Base-by-base conservation (phyloP, 768 basidiomycete species). In the Chalciporus pseudorubinellus region DNA sequence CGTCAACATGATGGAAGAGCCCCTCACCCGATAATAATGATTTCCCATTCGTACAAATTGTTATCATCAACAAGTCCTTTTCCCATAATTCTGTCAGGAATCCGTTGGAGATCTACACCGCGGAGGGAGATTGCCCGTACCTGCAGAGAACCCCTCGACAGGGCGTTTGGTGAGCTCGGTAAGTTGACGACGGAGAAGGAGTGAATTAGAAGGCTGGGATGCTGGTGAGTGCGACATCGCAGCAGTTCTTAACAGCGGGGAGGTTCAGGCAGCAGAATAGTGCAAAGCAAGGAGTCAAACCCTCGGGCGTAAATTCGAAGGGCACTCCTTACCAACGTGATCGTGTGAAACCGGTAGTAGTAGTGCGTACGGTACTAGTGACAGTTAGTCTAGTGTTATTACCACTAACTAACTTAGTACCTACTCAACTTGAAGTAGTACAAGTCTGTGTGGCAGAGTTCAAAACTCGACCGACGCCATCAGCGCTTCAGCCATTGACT, bases 1-100 rank as follows among this genome's bases (percentile, higher is more conserved):
- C 47, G 44, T 22, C 41, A 45, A 46, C 14, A 44, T 44, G 49
- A 69, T 43, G 49, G 26, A 48, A 22, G 43, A 42, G 54, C 20
- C 42, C 72, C 83, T 52, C 57, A 95, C 92, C 93, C 92, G 65
- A 95, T 95, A 59, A 97, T 86, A 66, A 97, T 77, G 64, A 98
- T 80, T 59, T 97, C 94, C 97, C 97, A 99, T 74, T 98, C 95
- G 52, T 88, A 92, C 12, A 98, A 74, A 73, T 98, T 95, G 70
- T 84, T 80, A 52, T 98, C 95, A 68, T 98, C 93, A 41, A 94
- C 94, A 48, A 99, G 83, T 36, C 95, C 95, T 84, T 63, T 62
- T 62, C 58, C 55, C 61, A 58, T 46, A 63, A 65, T 52, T 59
- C 61, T 65, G 58, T 69, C 65, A 72, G 67, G 63, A 56, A 58